Evolutionary conservation across 1,284 basidiomycete species (phyloP), one percentile per base, ranked within the genome.

Genomic region (Cutaneotrichosporon daszewskae): DNA sequence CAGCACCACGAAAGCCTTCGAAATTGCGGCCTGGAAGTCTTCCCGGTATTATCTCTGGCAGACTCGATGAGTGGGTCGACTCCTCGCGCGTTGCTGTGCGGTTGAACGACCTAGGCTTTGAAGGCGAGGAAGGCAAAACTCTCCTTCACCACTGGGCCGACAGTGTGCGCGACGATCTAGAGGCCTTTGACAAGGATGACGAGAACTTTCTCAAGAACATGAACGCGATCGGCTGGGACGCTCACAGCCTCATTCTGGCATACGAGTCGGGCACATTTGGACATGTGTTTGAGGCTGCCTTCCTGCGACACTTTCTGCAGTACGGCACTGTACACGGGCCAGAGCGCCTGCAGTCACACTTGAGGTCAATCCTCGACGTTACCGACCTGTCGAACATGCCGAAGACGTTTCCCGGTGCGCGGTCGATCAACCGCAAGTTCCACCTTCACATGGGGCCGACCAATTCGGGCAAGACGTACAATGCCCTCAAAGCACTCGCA

Each of bases 391-490:
- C 69, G 1, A 54, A 58, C 35, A 58, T 74, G 5, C 53, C 66
- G 13, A 56, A 54, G 40, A 32, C 31, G 4, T 72, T 66, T 45
- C 47, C 72, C 3, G 28, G 46, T 5, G 76, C 78, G 0, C 68
- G 79, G 6, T 56, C 73, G 2, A 59, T 82, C 45, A 78, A 76
- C 8, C 79, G 94, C 16, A 84, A 84, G 58, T 76, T 97, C 54
- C 86, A 94, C 67, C 83, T 98, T 73, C 94, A 98, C 64, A 89
- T 98, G 46, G 94, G 94, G 0, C 94, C 94, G 0, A 98, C 94
- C 25, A 98, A 98, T 72, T 90, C 87, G 47, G 94, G 94, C 31
- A 98, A 98, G 74, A 98, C 92, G 0, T 84, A 97, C 66, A 84
- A 85, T 58, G 94, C 92, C 0, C 75, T 98, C 11, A 82, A 88